Conservation (phyloP, 108 stramenopile species). For the Cylindrotheca closterium region DNA sequence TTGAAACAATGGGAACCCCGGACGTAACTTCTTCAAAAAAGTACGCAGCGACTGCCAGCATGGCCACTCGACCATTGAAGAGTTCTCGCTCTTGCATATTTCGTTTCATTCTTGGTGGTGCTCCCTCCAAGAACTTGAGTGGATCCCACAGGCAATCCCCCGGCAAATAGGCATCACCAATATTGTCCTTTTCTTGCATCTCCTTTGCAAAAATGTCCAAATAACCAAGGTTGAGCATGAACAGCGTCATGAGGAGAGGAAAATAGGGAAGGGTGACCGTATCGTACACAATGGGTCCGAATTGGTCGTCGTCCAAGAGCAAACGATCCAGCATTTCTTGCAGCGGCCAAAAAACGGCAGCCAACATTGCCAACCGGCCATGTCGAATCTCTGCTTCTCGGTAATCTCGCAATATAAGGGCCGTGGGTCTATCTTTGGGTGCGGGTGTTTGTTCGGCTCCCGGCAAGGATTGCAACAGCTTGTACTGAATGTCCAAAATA, state of each 20-base stretch:
- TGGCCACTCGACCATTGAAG: conserved; percentile 91
- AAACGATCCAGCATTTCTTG: conserved; percentile 80
- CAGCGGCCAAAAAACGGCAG: conserved; percentile 81
- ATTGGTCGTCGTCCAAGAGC: conserved; percentile 59
- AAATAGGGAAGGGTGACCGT: conserved; percentile 75
- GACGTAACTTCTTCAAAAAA: conserved; percentile 82
- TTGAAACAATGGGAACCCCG: conserved; percentile 53
- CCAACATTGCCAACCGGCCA: conserved; percentile 88
- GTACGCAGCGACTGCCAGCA: conserved; percentile 88
- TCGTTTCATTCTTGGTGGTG: conserved; percentile 73
- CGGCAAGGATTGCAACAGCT: conserved; percentile 50
- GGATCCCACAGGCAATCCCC: conserved; percentile 93
- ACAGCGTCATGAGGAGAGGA: conserved; percentile 72
- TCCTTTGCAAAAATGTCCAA: conserved; percentile 76
- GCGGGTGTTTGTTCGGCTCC: conserved; percentile 31
- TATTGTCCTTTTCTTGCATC: conserved; percentile 66
- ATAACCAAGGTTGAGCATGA: conserved; percentile 85
- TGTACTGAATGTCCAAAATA: conserved; percentile 54
- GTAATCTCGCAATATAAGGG: conserved; percentile 80
- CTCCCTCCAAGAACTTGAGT: conserved; percentile 72
- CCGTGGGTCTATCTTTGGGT: conserved; percentile 50
- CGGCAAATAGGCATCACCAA: conserved; percentile 82
- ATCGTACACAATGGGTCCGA: conserved; percentile 62
- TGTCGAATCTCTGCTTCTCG: conserved; percentile 90
- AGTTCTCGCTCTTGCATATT: conserved; percentile 90